Evolutionary conservation across 2,329 filamentous ascomycete genomes (phyloP).

Genomic region (Geosmithia putterillii): DNA sequence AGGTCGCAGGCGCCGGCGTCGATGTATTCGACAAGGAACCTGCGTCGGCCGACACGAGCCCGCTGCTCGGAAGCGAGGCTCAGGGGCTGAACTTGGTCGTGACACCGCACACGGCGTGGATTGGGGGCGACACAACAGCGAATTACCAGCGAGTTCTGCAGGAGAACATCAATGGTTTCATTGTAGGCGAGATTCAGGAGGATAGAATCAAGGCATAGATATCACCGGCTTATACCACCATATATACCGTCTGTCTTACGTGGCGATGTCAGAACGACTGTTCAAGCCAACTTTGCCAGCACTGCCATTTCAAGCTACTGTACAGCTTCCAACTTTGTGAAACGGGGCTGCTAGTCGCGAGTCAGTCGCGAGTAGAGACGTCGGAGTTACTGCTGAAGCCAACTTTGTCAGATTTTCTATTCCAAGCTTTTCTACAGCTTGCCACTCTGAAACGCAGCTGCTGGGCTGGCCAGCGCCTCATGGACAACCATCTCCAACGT

Average conservation of each 20-base stretch:
- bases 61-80: not conserved
- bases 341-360: no score
- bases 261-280: no score
- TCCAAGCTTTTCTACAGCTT: no score
- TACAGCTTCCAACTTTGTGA: no score
- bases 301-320: no score
- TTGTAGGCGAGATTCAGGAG: not conserved
- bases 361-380: no score
- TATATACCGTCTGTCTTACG: no score
- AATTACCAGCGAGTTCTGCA: not conserved
- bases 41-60: slow-evolving; percentile 5
- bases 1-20: slow-evolving; percentile 19
- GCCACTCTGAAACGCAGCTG: not conserved
- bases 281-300: no score
- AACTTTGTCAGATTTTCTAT: no score
- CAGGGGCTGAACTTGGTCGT: not conserved
- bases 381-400: no score
- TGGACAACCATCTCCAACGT: not conserved
- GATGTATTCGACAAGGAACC: slow-evolving; percentile 18
- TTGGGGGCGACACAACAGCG: not conserved
- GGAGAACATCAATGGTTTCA: not conserved
- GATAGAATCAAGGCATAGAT: not conserved
- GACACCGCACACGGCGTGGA: not conserved
- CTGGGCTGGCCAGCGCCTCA: not conserved
- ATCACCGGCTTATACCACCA: no score